Conservation (phyloP, 2,329 filamentous ascomycete genomes). For the Myriangium duriaei region DNA sequence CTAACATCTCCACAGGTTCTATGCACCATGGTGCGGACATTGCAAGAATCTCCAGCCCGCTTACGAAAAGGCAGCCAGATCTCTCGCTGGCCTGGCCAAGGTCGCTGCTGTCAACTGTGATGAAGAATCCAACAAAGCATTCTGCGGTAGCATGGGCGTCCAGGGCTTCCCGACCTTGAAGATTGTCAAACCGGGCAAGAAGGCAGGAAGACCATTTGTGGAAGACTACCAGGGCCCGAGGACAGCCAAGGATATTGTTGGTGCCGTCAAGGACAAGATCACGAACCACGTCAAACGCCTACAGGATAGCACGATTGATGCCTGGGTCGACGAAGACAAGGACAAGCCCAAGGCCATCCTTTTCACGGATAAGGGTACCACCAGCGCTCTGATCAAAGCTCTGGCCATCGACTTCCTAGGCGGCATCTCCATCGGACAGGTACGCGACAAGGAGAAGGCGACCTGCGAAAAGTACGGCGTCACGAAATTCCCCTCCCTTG, state of each 20-base stretch:
- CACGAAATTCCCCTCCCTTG: slow-evolving; percentile 62
- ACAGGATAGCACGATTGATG: slow-evolving; percentile 64
- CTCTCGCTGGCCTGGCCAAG: slow-evolving; percentile 81
- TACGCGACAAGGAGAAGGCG: slow-evolving; percentile 66
- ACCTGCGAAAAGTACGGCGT: slow-evolving; percentile 65
- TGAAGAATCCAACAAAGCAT: slow-evolving; percentile 77
- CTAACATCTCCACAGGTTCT: slow-evolving; percentile 46
- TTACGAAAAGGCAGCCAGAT: slow-evolving; percentile 86
- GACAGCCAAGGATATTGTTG: slow-evolving; percentile 74
- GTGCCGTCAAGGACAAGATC: slow-evolving; percentile 74
- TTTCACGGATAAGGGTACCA: slow-evolving; percentile 87
- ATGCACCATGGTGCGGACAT: slow-evolving; percentile 95
- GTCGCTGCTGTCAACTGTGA: slow-evolving; percentile 94
- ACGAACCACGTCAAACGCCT: slow-evolving; percentile 80
- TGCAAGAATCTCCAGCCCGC: slow-evolving; percentile 92
- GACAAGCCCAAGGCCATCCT: slow-evolving; percentile 72
- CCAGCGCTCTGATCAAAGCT: slow-evolving; percentile 68
- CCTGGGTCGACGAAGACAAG: slow-evolving; percentile 56
- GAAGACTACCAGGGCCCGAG: slow-evolving; percentile 85
- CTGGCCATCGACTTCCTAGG: slow-evolving; percentile 85
- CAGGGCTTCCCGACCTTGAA: slow-evolving; percentile 95
- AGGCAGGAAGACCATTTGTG: slow-evolving; percentile 63
- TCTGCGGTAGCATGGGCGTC: slow-evolving; percentile 76
- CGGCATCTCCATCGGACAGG: slow-evolving; percentile 65
- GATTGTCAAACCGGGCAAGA: slow-evolving; percentile 76